Base-by-base conservation (phyloP, 495 filamentous ascomycete species). In the Sporormia fimetaria region DNA sequence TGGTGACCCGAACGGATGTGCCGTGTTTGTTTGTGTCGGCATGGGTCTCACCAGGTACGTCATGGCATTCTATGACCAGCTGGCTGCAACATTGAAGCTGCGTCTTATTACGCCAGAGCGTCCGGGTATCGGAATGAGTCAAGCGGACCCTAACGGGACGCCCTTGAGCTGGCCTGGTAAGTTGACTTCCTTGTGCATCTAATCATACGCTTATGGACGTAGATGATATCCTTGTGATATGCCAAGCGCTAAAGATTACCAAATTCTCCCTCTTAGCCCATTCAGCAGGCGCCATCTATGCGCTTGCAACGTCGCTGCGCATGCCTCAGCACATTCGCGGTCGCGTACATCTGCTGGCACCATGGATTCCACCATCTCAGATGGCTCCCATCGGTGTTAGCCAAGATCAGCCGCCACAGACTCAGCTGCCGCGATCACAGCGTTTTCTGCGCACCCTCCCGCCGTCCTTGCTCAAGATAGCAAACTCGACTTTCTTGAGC, bases 261-360 rank as follows among this genome's bases (percentile, higher is more conserved):
- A 94, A 94, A 47, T 96, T 99, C 60, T 95, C 87, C 11, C 85
- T 99, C 22, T 70, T 99, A 4, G 90, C 92, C n/a, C 90, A 99
- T 58, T 94, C 87, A 7, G 90, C 90, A 7, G 90, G 90, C 16
- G 92, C 90, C 14, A 94, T 99, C 42, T 99, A 99, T 55, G 92
- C 90, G 18, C 75, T 99, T 18, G 92, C 90, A 14, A 96, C 92
- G 0, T 90, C 92, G 4, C 70, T 99, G 18, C 81, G 90, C 30
- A 90, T 99, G 69, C 88, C 92, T 11, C 86, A 94, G 51, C 83
- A 94, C 58, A 90, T 99, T 47, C 79, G 88, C 11, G 88, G 92
- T 18, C 81, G 84, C 22, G 88, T 99, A 17, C 90, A 99, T 61
- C 76, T 99, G 6, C 69, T 99, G 9, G 88, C 90, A 2, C 90